These are phyloP conservation scores for Gilbertella persicaria DNA, from an alignment of 371 early-diverging fungal species.

Conservation along the genomic window DNA sequence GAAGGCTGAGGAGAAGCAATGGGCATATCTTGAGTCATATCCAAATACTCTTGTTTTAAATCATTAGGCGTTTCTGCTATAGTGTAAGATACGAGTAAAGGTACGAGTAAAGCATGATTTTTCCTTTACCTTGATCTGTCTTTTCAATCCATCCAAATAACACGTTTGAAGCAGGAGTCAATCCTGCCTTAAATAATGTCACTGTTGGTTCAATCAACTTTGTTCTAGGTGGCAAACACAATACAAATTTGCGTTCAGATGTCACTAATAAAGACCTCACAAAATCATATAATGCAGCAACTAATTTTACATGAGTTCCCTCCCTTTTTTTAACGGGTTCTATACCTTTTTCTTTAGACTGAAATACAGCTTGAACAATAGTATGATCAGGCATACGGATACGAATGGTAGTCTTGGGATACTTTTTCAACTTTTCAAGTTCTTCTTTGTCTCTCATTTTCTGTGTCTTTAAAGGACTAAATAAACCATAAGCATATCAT, in stretches of 20 bases:
- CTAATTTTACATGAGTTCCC: conserved; percentile 14
- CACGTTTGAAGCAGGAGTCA: conserved; percentile 51
- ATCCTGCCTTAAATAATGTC: conserved; percentile 44
- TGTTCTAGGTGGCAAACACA: conserved; percentile 49
- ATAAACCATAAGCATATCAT: not conserved
- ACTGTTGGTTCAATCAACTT: conserved; percentile 40
- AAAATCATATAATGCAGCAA: conserved; percentile 43
- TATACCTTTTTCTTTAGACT: conserved; percentile 46
- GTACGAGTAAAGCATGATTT: not conserved
- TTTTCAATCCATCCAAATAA: conserved; percentile 51
- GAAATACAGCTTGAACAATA: conserved; percentile 44
- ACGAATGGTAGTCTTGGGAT: conserved; percentile 51
- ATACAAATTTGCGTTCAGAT: conserved; percentile 46
- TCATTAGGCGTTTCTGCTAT: not conserved
- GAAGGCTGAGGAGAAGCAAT: conserved; percentile 14
- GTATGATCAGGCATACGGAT: conserved; percentile 48
- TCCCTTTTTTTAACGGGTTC: not conserved
- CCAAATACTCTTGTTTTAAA: conserved; percentile 29
- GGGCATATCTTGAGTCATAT: conserved; percentile 31
- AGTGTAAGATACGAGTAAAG: not conserved
- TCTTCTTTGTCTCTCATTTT: conserved; percentile 50
- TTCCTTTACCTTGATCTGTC: conserved; percentile 21
- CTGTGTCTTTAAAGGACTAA: conserved; percentile 52
- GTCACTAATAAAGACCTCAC: conserved; percentile 38
- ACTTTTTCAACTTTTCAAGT: conserved; percentile 43